Conservation (phyloP, 1,284 basidiomycete genomes). For the Apiotrichum domesticum region DNA sequence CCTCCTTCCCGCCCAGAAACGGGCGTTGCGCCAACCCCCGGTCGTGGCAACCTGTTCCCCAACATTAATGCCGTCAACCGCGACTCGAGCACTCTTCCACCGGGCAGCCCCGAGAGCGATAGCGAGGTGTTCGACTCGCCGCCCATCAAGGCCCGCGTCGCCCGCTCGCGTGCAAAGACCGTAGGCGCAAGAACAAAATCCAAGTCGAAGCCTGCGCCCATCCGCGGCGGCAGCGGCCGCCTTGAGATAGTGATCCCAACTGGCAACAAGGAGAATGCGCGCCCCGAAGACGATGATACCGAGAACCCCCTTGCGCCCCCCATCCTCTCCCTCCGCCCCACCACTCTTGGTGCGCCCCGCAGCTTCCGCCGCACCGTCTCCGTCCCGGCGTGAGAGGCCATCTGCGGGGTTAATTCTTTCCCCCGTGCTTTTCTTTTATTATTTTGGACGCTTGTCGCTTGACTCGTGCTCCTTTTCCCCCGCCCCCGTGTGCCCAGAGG, state of each 20-base stretch:
- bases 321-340: not conserved
- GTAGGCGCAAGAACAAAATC: too few relatives aligned
- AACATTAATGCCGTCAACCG: not conserved
- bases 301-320: too few relatives aligned
- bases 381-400: not conserved
- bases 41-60: constrained; percentile 31
- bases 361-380: not conserved
- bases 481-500: too few relatives aligned
- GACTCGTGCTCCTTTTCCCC: too few relatives aligned
- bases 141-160: not conserved
- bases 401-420: too few relatives aligned
- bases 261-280: constrained; percentile 3
- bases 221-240: not conserved
- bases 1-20: constrained; percentile 16
- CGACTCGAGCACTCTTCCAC: not conserved
- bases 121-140: not conserved
- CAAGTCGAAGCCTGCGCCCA: not conserved
- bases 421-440: too few relatives aligned
- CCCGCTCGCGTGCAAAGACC: not conserved
- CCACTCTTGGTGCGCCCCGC: not conserved
- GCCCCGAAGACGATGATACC: not conserved
- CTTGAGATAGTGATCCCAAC: not conserved
- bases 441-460: too few relatives aligned
- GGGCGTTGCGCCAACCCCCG: constrained; percentile 21
- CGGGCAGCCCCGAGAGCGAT: not conserved